Percentiles rank a stretch among this genome's conserved stretches.
Conservation (phyloP, 139 green algal species). For the Ettlia oleoabundans region DNA sequence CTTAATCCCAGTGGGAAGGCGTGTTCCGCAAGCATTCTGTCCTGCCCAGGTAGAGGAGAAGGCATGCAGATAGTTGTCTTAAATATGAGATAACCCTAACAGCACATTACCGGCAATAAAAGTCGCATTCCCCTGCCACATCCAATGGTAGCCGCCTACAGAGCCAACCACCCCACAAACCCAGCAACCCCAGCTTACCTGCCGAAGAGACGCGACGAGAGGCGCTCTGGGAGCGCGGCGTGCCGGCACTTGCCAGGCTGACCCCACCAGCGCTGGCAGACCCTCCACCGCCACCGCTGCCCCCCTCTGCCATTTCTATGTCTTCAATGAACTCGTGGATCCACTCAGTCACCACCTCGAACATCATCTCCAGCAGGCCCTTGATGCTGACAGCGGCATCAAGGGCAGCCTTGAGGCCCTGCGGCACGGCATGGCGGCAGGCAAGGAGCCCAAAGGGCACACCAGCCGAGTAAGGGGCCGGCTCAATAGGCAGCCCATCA, state of each 20-base stretch:
- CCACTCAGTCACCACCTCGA: constrained; percentile 63
- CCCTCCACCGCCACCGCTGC: neutral
- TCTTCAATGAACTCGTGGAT: constrained; percentile 71
- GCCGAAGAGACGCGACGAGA: constrained; percentile 7
- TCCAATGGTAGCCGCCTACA: too few relatives aligned
- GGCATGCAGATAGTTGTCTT: neutral
- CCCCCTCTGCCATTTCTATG: constrained; percentile 35
- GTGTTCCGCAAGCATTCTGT: too few relatives aligned
- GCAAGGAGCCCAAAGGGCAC: too few relatives aligned
- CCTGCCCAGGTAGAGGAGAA: too few relatives aligned
- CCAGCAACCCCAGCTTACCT: neutral
- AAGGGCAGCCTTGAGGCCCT: constrained; percentile 62
- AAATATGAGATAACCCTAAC: neutral
- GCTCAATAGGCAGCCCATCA: too few relatives aligned
- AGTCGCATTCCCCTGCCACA: too few relatives aligned
- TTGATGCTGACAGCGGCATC: constrained; percentile 47
- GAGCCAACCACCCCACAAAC: neutral
- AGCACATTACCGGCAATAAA: neutral
- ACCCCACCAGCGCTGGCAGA: neutral
- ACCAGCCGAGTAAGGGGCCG: too few relatives aligned
- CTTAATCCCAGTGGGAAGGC: too few relatives aligned
- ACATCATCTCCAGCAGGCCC: constrained; percentile 87
- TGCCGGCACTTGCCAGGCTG: neutral
- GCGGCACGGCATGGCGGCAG: neutral
- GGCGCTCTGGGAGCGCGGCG: neutral